A percentile compares a stretch with the other conserved stretches of the same genome.
phyloP scores from a whole-genome alignment of 306 rosid species.

The Vicia sativa region DNA sequence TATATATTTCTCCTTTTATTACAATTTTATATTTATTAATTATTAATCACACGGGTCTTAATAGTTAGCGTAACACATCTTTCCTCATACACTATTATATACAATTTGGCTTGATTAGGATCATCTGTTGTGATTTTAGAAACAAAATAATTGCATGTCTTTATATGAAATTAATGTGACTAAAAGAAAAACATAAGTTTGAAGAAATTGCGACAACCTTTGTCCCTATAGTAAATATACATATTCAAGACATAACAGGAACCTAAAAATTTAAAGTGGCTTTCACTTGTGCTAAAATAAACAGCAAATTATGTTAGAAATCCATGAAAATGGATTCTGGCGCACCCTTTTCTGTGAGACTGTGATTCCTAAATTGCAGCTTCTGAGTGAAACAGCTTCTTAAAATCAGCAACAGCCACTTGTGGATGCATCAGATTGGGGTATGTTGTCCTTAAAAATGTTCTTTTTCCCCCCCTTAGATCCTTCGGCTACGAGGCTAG shows the following conservation, averaged over 20 bases:
- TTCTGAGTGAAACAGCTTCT: constrained; percentile 26
- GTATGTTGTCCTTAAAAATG: constrained; percentile 75
- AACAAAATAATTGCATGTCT: constrained; percentile 15
- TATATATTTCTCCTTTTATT: not conserved
- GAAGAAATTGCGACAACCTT: constrained; percentile 22
- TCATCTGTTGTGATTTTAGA: constrained; percentile 17
- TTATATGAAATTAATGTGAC: constrained; percentile 22
- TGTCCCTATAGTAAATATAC: constrained; percentile 36
- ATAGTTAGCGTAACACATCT: too few species aligned
- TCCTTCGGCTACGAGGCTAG: constrained; percentile 89
- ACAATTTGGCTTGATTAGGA: not conserved
- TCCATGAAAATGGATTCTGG: constrained; percentile 27
- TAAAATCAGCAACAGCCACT: constrained; percentile 79
- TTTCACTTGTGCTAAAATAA: constrained; percentile 27
- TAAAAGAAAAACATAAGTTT: constrained; percentile 25
- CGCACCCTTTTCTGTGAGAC: constrained; percentile 31
- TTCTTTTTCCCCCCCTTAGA: constrained; percentile 78
- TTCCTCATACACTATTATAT: too few species aligned
- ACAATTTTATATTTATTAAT: not conserved
- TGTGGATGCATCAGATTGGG: constrained; percentile 56
- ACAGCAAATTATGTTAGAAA: constrained; percentile 32
- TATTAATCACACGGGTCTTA: too few species aligned
- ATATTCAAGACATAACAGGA: constrained; percentile 39
- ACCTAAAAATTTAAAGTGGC: constrained; percentile 16
- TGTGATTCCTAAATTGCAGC: constrained; percentile 22